Conservation (phyloP, 2,329 filamentous ascomycete genomes). For the Talaromyces verruculosus region DNA sequence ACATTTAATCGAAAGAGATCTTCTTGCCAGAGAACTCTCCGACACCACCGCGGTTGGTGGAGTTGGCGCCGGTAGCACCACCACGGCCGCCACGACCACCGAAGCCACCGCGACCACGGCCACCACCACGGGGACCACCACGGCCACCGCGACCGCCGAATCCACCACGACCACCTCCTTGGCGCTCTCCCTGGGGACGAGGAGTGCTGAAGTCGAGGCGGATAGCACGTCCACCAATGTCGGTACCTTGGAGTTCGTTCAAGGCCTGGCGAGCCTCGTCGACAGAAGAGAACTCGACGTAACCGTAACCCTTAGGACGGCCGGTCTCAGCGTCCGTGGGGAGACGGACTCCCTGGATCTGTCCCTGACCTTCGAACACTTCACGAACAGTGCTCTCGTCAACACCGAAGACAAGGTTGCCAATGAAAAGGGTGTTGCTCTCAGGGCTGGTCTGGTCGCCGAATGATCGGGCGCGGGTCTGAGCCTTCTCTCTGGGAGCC, state of each 20-base stretch:
- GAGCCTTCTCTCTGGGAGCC: constrained; percentile 64
- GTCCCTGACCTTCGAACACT: constrained; percentile 70
- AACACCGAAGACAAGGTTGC: constrained; percentile 83
- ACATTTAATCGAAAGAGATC: constrained; percentile 60
- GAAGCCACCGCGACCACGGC: constrained; percentile 43
- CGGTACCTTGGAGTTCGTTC: constrained; percentile 67
- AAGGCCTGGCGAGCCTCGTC: constrained; percentile 80
- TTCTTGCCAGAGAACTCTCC: constrained; percentile 74
- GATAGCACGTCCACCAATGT: constrained; percentile 70
- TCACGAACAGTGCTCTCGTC: constrained; percentile 72
- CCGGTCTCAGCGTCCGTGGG: constrained; percentile 85
- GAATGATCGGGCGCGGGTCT: constrained; percentile 54
- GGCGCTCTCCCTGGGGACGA: constrained; percentile 56
- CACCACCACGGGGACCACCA: constrained; percentile 54
- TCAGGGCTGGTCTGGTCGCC: constrained; percentile 78
- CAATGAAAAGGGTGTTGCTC: constrained; percentile 85
- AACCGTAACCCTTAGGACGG: constrained; percentile 87
- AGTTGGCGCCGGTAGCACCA: constrained; percentile 46
- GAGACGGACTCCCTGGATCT: constrained; percentile 76
- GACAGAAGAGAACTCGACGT: constrained; percentile 77
- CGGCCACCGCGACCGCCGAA: constrained; percentile 54
- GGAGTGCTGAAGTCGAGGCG: constrained; percentile 80
- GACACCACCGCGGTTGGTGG: constrained; percentile 47
- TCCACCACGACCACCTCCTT: constrained; percentile 47
- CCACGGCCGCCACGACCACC: constrained; percentile 20